These are phyloP conservation scores for Agaricus subrufescens DNA, from an alignment of 768 basidiomycete genomes.

Conservation along the genomic window DNA sequence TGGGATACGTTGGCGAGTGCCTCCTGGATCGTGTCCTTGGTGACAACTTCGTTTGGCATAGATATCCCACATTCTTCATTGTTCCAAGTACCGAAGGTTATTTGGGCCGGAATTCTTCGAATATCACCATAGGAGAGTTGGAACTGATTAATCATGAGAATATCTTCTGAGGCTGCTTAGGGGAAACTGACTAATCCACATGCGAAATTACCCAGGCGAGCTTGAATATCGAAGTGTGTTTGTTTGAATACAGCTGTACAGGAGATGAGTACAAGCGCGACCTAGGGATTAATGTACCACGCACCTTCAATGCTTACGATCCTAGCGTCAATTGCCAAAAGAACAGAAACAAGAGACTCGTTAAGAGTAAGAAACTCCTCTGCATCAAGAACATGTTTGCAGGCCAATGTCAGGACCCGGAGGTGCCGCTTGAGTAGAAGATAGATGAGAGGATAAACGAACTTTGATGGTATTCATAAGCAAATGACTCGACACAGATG, in stretches of 20 bases:
- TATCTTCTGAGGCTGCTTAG: background rate
- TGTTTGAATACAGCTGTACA: constrained; percentile 29
- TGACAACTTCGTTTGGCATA: constrained; percentile 10
- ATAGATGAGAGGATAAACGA: constrained; percentile 28
- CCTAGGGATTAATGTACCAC: background rate
- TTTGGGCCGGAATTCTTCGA: constrained; percentile 23
- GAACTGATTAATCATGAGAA: constrained; percentile 16
- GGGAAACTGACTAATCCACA: constrained; percentile 26
- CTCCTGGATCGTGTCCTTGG: constrained; percentile 14
- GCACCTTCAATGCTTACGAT: constrained; percentile 28
- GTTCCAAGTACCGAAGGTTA: constrained; percentile 24
- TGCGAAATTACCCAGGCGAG: constrained; percentile 28
- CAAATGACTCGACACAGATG: background rate
- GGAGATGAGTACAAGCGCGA: background rate
- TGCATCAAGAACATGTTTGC: constrained; percentile 27
- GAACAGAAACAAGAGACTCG: constrained; percentile 25
- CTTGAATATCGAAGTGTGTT: constrained; percentile 27
- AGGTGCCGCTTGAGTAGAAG: constrained; percentile 27
- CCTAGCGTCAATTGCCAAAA: constrained; percentile 24
- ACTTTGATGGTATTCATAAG: constrained; percentile 15
- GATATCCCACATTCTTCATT: constrained; percentile 15
- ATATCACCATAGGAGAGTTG: constrained; percentile 30
- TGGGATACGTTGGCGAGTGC: constrained; percentile 7
- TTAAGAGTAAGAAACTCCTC: constrained; percentile 25
- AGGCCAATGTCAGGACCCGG: constrained; percentile 25